A percentile compares a stretch with the other conserved stretches of the same genome.
phyloP scores from a whole-genome alignment of 2,329 filamentous ascomycete genomes.

The Hypoxylon sp. region DNA sequence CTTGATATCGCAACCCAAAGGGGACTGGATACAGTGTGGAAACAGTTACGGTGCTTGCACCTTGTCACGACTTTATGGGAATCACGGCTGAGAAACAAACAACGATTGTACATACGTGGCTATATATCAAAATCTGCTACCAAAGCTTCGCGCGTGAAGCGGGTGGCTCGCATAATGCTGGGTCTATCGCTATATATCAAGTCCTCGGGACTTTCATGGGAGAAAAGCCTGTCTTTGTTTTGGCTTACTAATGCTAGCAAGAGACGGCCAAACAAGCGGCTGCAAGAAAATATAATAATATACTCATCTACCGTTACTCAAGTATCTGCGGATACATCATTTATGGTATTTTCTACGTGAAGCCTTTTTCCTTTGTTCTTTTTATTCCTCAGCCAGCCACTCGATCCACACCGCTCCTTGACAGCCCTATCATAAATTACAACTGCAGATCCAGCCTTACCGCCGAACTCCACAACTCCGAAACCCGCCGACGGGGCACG shows the following conservation, averaged over 20 bases:
- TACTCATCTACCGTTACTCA: slow-evolving; percentile 1
- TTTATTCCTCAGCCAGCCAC: no score
- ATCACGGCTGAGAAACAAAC: slow-evolving; percentile 27
- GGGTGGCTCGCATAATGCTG: slow-evolving; percentile 12
- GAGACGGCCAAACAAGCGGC: slow-evolving; percentile 1
- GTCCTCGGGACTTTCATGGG: background rate
- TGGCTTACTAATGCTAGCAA: slow-evolving; percentile 16
- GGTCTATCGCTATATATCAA: slow-evolving; percentile 14
- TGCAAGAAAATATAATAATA: slow-evolving; percentile 17
- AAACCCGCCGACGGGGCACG: background rate
- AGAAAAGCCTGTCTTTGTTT: background rate
- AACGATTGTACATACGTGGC: slow-evolving; percentile 29
- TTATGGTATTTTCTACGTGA: background rate
- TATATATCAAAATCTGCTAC: slow-evolving; percentile 26
- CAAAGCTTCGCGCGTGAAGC: background rate
- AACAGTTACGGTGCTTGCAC: slow-evolving; percentile 26
- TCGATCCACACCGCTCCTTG: background rate
- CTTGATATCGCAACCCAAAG: slow-evolving; percentile 20
- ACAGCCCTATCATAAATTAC: no score
- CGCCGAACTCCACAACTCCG: background rate
- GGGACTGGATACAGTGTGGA: slow-evolving; percentile 26
- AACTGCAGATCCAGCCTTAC: background rate
- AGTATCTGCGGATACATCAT: background rate
- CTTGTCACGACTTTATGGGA: slow-evolving; percentile 36
- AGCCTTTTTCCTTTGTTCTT: no score